Evolutionary conservation across 1,139 yeast genomes (phyloP).

Genomic region (Protomyces lactucae-debilis): DNA sequence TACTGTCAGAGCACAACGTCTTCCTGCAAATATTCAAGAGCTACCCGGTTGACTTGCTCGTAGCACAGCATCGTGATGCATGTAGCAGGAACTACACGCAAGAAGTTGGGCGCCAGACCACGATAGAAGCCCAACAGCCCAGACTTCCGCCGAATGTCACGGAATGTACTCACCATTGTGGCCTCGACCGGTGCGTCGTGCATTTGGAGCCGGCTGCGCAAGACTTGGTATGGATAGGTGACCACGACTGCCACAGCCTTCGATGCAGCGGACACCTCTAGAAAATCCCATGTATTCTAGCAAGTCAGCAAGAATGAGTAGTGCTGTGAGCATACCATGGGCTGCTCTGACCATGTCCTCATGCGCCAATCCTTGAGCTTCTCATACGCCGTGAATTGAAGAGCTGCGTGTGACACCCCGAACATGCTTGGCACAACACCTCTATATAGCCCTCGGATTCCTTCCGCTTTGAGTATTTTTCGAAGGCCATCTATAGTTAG

Average conservation of each 20-base stretch:
- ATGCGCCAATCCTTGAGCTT: conserved; percentile 49
- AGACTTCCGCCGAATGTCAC: conserved; percentile 44
- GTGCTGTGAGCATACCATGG: conserved; percentile 21
- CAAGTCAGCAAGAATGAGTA: not conserved
- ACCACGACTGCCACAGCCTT: conserved; percentile 63
- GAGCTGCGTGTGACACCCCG: conserved; percentile 81
- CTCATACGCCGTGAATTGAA: conserved; percentile 83
- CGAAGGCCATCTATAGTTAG: conserved; percentile 54
- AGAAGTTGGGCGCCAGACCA: conserved; percentile 72
- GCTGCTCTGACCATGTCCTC: not conserved
- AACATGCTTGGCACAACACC: conserved; percentile 78
- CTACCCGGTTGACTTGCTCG: conserved; percentile 42
- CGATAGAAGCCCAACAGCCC: conserved; percentile 65
- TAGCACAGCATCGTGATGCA: conserved; percentile 73
- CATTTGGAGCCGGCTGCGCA: conserved; percentile 72
- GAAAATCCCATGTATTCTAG: conserved; percentile 51
- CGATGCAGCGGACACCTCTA: conserved; percentile 61
- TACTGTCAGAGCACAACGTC: too few relatives aligned
- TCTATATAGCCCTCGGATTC: conserved; percentile 67
- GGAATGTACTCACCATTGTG: conserved; percentile 37
- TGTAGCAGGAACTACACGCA: conserved; percentile 85
- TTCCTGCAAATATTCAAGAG: not conserved
- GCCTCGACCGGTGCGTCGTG: conserved; percentile 37
- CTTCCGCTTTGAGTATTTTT: conserved; percentile 56
- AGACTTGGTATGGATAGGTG: conserved; percentile 80